Percentiles rank a stretch among this genome's conserved stretches.
These are phyloP conservation scores for Starmera amethionina DNA, from an alignment of 805 yeast species.

Conservation along the genomic window DNA sequence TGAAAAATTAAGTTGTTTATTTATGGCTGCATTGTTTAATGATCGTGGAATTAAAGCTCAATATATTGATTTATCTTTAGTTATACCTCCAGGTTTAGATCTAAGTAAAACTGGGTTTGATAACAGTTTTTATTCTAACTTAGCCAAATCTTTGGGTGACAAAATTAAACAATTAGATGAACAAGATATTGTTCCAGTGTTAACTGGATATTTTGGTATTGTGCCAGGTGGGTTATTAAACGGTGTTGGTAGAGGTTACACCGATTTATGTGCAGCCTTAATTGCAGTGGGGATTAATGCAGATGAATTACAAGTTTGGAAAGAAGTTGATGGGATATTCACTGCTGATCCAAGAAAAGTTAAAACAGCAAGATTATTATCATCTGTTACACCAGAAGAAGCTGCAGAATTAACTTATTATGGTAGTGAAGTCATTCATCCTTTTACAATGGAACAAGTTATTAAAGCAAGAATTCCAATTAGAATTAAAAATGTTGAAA, in stretches of 20 bases:
- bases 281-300: constrained; percentile 89
- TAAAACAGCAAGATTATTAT: constrained; percentile 73
- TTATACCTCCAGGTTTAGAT: constrained; percentile 57
- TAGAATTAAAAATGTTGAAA: constrained; percentile 90
- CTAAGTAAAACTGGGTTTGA: constrained; percentile 50
- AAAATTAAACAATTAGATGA: constrained; percentile 33
- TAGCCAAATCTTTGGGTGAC: constrained; percentile 43
- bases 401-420: constrained; percentile 97
- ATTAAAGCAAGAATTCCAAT: constrained; percentile 93
- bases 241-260: constrained; percentile 95
- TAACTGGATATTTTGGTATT: constrained; percentile 92
- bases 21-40: constrained; percentile 76
- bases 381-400: constrained; percentile 93
- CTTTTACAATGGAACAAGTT: constrained; percentile 99
- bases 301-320: constrained; percentile 95
- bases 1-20: constrained; percentile 84
- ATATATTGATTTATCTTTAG: constrained; percentile 68
- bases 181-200: constrained; percentile 60
- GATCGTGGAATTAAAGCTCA: constrained; percentile 73
- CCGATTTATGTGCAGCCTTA: constrained; percentile 95
- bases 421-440: constrained; percentile 97
- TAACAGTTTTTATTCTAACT: constrained; percentile 47
- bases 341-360: constrained; percentile 98
- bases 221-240: constrained; percentile 93
- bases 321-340: constrained; percentile 97